phyloP scores from a whole-genome alignment of 2,329 filamentous ascomycete genomes.

The Fusarium sp. region DNA sequence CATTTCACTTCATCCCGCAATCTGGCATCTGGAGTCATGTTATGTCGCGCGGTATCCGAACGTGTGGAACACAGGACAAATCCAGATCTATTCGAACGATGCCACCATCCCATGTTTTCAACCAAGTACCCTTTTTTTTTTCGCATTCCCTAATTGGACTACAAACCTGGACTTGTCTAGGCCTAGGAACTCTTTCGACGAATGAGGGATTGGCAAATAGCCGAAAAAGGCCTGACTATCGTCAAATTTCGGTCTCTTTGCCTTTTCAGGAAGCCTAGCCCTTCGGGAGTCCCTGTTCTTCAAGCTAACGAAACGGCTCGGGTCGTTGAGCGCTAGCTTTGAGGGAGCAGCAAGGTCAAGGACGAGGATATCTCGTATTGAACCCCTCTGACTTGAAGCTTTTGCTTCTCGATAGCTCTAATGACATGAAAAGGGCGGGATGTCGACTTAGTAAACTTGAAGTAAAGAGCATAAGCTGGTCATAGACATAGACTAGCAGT shows the following conservation, averaged over 20 bases:
- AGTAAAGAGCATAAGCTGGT: neutral
- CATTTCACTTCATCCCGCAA: neutral
- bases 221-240: neutral
- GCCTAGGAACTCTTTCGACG: neutral
- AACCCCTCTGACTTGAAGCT: neutral
- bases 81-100: neutral
- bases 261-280: neutral
- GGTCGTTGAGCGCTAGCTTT: slow-evolving; percentile 32
- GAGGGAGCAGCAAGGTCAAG: neutral
- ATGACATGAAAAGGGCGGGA: neutral
- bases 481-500: neutral
- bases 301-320: slow-evolving; percentile 32
- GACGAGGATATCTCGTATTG: neutral
- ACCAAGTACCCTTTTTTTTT: neutral
- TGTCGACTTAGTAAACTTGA: neutral
- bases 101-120: neutral
- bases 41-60: neutral
- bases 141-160: neutral
- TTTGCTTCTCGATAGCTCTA: neutral
- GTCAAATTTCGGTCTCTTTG: neutral
- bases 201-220: neutral
- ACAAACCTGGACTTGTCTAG: neutral
- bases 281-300: neutral
- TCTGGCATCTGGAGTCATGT: neutral
- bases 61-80: neutral